phyloP scores from a whole-genome alignment of 345 rosid genomes.

The Gossypium sturtianum region DNA sequence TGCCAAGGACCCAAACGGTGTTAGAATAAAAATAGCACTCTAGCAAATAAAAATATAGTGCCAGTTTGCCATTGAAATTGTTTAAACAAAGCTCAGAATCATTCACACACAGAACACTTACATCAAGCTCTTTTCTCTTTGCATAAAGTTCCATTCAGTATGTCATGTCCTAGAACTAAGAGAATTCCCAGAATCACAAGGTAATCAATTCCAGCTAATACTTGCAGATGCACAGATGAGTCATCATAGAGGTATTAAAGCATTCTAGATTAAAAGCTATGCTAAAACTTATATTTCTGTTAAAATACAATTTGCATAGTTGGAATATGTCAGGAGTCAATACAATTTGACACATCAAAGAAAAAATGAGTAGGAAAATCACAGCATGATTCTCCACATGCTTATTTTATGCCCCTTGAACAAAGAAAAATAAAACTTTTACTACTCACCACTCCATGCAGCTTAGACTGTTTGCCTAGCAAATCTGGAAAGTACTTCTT shows the following conservation, averaged over 20 bases:
- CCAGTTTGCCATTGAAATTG: background rate
- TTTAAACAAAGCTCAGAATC: background rate
- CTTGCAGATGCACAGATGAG: background rate
- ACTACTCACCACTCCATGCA: conserved; percentile 36
- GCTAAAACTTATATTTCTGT: background rate
- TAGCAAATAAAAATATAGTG: background rate
- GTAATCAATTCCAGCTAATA: background rate
- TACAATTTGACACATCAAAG: background rate
- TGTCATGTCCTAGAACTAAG: too few relatives aligned
- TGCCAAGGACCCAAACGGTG: background rate
- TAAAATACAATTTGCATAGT: background rate
- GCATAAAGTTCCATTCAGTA: background rate
- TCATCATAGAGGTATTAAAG: background rate
- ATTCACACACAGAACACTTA: background rate
- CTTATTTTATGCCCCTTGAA: background rate
- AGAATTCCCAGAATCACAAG: background rate
- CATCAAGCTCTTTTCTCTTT: background rate
- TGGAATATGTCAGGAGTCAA: background rate
- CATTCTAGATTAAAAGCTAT: background rate
- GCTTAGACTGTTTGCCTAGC: conserved; percentile 23
- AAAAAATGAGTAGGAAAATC: background rate
- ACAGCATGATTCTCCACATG: background rate
- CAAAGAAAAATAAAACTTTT: background rate
- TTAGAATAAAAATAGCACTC: background rate
- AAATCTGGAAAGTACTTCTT: conserved; percentile 30